Percentiles rank a stretch among this genome's conserved stretches.
Evolutionary conservation across 441 rosid genomes (phyloP).

Genomic region (Flueggea neowawraea): DNA sequence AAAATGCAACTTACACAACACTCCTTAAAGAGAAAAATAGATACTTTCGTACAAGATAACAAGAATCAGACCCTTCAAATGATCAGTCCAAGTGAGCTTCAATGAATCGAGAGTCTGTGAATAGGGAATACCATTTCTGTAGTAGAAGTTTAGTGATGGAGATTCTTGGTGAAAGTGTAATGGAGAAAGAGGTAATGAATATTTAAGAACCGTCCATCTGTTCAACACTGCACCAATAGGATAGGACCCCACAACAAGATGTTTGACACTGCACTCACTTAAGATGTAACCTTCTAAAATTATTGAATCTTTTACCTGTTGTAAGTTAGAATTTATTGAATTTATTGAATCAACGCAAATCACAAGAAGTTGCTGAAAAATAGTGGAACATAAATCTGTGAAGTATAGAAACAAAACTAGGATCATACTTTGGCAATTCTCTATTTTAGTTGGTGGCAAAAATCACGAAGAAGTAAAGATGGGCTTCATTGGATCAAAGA

Average conservation of each 20-base stretch:
- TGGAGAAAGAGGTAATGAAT: no score
- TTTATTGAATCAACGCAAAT: constrained; percentile 2
- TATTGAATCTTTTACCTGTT: constrained; percentile 55
- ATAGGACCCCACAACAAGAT: constrained; percentile 56
- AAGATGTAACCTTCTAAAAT: constrained; percentile 84
- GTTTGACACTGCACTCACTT: constrained; percentile 70
- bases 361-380: constrained; percentile 6
- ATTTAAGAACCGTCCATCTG: no score
- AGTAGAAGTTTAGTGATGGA: no score
- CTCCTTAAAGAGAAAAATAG: no score
- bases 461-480: constrained; percentile 64
- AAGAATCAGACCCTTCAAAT: no score
- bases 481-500: constrained; percentile 83
- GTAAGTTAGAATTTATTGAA: background rate
- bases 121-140: no score
- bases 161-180: no score
- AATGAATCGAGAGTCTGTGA: no score
- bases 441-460: constrained; percentile 83
- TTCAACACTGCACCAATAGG: no score
- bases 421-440: constrained; percentile 39
- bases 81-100: no score
- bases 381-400: background rate
- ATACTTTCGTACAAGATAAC: no score
- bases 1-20: no score
- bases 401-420: background rate